phyloP scores from a whole-genome alignment of 2,329 filamentous ascomycete species.

The Gaeumannomyces tritici region DNA sequence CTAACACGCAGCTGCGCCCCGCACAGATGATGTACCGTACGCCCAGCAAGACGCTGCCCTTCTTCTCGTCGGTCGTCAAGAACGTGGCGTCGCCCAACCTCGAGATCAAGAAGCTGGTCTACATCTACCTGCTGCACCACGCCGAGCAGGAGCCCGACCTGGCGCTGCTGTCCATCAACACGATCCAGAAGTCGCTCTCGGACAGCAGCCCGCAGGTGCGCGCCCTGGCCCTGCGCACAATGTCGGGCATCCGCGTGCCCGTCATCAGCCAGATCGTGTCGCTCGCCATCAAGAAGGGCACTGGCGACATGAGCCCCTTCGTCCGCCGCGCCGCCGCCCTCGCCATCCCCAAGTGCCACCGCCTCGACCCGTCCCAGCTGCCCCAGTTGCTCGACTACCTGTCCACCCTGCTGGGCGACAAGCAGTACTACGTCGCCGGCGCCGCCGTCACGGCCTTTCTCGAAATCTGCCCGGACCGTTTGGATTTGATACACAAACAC shows the following conservation, averaged over 20 bases:
- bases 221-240: conserved; percentile 86
- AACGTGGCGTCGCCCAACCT: conserved; percentile 91
- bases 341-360: conserved; percentile 92
- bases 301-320: conserved; percentile 86
- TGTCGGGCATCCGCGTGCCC: conserved; percentile 94
- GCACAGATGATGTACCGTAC: conserved; percentile 86
- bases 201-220: conserved; percentile 86
- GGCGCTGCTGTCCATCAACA: conserved; percentile 92
- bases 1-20: conserved; percentile 5
- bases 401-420: conserved; percentile 69
- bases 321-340: conserved; percentile 89
- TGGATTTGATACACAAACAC: conserved; percentile 84
- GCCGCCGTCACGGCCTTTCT: conserved; percentile 84
- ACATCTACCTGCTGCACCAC: conserved; percentile 95
- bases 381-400: conserved; percentile 82
- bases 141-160: conserved; percentile 94
- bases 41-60: conserved; percentile 69
- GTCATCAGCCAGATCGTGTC: conserved; percentile 98
- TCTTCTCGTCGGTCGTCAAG: conserved; percentile 97
- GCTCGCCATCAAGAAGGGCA: conserved; percentile 87
- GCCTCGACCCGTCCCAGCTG: conserved; percentile 74
- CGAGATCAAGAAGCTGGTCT: conserved; percentile 95
- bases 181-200: conserved; percentile 94
- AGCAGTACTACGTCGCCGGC: conserved; percentile 93
- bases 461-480: conserved; percentile 77